Evolutionary conservation across 179 eudicot genomes (phyloP).

Genomic region (Beta macrorhiza): DNA sequence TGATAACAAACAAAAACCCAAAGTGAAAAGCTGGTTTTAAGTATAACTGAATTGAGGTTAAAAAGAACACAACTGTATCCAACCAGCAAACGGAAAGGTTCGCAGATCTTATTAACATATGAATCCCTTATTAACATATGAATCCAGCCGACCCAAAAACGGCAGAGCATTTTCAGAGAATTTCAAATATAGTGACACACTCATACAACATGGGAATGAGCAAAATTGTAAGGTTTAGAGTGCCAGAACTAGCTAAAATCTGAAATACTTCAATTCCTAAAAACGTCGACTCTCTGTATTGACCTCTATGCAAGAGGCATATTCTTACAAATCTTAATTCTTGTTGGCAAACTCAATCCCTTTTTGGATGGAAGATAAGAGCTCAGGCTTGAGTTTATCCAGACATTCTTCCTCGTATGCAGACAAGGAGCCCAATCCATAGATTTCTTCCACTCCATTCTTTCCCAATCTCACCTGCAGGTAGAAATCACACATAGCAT

Average conservation of each 20-base stretch:
- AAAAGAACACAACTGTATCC: not conserved
- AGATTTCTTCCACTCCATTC: slow-evolving; percentile 83
- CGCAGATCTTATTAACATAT: slow-evolving; percentile 16
- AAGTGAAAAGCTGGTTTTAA: too few relatives aligned
- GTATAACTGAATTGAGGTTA: not conserved
- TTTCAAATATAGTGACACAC: slow-evolving; percentile 3
- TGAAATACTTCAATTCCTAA: slow-evolving; percentile 5
- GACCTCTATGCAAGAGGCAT: slow-evolving; percentile 2
- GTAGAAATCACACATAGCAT: not conserved
- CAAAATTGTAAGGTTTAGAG: slow-evolving; percentile 28
- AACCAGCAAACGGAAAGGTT: not conserved
- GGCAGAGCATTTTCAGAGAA: not conserved
- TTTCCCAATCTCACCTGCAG: slow-evolving; percentile 86
- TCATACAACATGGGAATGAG: slow-evolving; percentile 2
- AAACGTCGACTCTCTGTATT: not conserved
- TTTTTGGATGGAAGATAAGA: slow-evolving; percentile 73
- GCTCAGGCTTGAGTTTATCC: slow-evolving; percentile 64
- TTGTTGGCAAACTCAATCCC: slow-evolving; percentile 68
- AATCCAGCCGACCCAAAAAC: slow-evolving; percentile 17
- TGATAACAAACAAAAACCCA: too few relatives aligned
- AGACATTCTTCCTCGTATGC: slow-evolving; percentile 67
- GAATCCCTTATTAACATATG: slow-evolving; percentile 19
- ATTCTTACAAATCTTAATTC: slow-evolving; percentile 26
- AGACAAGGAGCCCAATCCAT: slow-evolving; percentile 63
- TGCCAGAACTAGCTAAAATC: not conserved